Evolutionary conservation across 176 grass and related monocot species (phyloP), one percentile per base, ranked within the genome.

Genomic region (Musa acuminata): DNA sequence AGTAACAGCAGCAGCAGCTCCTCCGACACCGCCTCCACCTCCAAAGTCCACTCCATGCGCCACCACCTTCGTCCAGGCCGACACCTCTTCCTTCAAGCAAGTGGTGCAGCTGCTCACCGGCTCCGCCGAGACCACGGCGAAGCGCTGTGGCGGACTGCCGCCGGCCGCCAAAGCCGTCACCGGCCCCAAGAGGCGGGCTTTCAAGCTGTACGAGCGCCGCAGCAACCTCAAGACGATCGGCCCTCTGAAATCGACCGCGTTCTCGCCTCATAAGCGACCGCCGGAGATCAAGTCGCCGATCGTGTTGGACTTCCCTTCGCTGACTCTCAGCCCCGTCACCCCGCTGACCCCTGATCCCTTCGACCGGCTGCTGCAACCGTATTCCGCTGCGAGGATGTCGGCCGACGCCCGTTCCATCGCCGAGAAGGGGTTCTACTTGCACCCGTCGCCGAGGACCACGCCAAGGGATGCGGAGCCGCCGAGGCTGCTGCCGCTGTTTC

Each of bases 91-190:
- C 59, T 91, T 91, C 80, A 91, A 91, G 83, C 85, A 87, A 69
- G 89, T 91, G 8, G 85, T 91, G 77, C 89, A 91, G 89, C 87
- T 91, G 85, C 89, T 91, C 85, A 91, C 89, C 75, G 89, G 89
- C 78, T 87, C 89, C 52, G 82, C 83, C 72, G 89, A 91, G 77
- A 57, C 57, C 19, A 17, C 57, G 2, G 57, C 57, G 13, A 60
- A 21, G 19, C 13, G 16, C 16, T 4, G 17, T 8, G 57, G 17
- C 1, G 57, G 17, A 1, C 13, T 0, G 57, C 16, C 57, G 57
- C 14, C 17, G 0, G 14, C 57, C 35, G 35, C 35, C 35, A 43
- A 43, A 43, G 35, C 35, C 35, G 35, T 43, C 3, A 6, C 35
- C 14, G 57, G 57, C 57, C 57, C 57, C 57, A 60, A 60, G 57